Evolutionary conservation across 2,329 filamentous ascomycete species (phyloP).

Genomic region (Sporothrix euskadiensis): DNA sequence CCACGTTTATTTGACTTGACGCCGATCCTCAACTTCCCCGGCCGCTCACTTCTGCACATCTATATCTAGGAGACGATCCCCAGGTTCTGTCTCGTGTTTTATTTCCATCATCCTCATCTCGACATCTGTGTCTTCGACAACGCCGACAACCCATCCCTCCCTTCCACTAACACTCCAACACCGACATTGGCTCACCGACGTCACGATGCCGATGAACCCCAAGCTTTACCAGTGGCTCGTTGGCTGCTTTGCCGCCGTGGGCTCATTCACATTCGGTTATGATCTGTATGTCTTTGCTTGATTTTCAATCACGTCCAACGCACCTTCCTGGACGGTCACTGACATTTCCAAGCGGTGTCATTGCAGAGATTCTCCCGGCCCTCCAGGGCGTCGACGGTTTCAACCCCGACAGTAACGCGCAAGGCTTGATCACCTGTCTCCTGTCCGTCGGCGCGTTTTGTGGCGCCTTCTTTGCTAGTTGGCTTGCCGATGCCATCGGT

Average conservation of each 20-base stretch:
- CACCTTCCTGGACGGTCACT: neutral
- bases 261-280: neutral
- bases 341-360: neutral
- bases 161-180: neutral
- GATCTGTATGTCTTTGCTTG: slow-evolving; percentile 6
- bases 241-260: slow-evolving; percentile 11
- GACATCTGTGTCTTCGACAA: neutral
- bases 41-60: neutral
- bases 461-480: neutral
- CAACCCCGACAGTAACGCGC: neutral
- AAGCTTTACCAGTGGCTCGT: slow-evolving; percentile 12
- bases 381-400: neutral
- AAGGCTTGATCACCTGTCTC: neutral
- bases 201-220: slow-evolving; percentile 5
- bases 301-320: neutral
- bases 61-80: neutral
- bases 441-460: neutral
- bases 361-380: neutral
- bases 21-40: neutral
- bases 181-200: neutral
- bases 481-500: slow-evolving; percentile 8
- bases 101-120: neutral
- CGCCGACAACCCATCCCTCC: neutral
- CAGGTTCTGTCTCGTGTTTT: neutral
- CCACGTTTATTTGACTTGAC: neutral